Conservation (phyloP, 2,329 filamentous ascomycete genomes). For the Zarea fungicola region DNA sequence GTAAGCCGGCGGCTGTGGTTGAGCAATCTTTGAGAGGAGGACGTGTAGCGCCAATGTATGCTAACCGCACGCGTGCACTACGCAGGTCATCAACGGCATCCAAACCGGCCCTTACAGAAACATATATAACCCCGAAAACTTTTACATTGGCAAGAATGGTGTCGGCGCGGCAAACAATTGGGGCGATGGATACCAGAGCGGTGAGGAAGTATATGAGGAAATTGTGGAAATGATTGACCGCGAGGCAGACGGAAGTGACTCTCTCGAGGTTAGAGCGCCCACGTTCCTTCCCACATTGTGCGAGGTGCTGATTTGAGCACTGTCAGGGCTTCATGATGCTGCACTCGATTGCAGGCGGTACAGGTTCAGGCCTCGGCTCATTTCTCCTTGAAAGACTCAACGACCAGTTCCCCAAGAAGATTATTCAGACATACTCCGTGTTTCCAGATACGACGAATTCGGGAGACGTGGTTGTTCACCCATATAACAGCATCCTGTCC, state of each 20-base stretch:
- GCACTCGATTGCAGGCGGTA: constrained; percentile 95
- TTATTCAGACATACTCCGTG: constrained; percentile 98
- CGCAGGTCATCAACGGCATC: constrained; percentile 77
- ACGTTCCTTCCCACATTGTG: neutral
- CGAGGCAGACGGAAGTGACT: constrained; percentile 96
- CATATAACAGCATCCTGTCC: constrained; percentile 92
- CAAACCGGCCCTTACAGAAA: constrained; percentile 93
- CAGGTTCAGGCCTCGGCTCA: constrained; percentile 90
- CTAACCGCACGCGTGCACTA: neutral
- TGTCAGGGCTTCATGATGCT: constrained; percentile 90
- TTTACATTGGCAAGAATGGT: constrained; percentile 92
- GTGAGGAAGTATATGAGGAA: constrained; percentile 88
- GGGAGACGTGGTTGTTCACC: constrained; percentile 91
- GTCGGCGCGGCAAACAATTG: constrained; percentile 96
- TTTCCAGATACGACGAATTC: constrained; percentile 89
- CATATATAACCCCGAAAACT: constrained; percentile 99
- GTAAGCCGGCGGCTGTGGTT: constrained; percentile 36
- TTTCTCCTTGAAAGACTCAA: constrained; percentile 94
- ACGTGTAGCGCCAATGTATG: neutral
- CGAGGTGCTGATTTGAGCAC: neutral
- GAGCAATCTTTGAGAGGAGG: neutral
- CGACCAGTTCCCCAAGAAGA: constrained; percentile 96
- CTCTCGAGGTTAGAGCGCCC: constrained; percentile 71
- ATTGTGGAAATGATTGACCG: constrained; percentile 99
- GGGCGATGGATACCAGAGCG: constrained; percentile 92